Conservation (phyloP, 495 filamentous ascomycete species). For the Neurospora sp. region DNA sequence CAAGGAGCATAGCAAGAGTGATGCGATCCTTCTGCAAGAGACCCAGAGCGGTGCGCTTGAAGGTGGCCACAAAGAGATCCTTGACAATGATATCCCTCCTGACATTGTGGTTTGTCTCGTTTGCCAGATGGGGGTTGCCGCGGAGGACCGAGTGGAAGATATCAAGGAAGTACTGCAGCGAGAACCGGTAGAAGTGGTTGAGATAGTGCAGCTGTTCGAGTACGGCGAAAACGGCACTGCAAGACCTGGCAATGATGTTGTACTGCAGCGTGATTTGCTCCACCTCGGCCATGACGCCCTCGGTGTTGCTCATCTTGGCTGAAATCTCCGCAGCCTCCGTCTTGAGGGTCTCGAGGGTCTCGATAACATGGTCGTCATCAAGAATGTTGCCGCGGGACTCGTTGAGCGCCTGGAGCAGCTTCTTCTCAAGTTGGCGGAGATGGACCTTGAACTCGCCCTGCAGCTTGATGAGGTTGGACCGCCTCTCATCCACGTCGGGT, state of each 20-base stretch:
- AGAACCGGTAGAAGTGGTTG: conserved; percentile 99
- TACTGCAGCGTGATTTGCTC: conserved; percentile 91
- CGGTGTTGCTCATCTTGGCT: conserved; percentile 87
- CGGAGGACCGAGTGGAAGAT: conserved; percentile 93
- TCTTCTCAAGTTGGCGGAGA: conserved; percentile 91
- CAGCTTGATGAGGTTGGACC: conserved; percentile 93
- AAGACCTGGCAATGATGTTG: conserved; percentile 81
- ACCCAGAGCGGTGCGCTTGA: conserved; percentile 84
- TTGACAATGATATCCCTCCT: conserved; percentile 80
- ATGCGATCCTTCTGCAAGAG: conserved; percentile 89
- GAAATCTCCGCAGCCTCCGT: conserved; percentile 95
- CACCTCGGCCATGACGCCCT: conserved; percentile 96
- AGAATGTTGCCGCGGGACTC: conserved; percentile 97
- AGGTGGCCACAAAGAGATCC: conserved; percentile 83
- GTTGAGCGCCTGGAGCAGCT: conserved; percentile 86
- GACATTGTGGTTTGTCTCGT: conserved; percentile 60
- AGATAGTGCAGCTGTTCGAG: conserved; percentile 95
- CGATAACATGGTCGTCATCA: conserved; percentile 95
- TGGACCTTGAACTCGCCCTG: conserved; percentile 98
- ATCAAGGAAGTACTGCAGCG: conserved; percentile 91
- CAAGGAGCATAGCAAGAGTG: conserved; percentile 90
- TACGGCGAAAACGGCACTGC: conserved; percentile 92
- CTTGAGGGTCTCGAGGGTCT: conserved; percentile 96
- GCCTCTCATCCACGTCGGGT: conserved; percentile 92
- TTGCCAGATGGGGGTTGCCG: conserved; percentile 61